phyloP scores from a whole-genome alignment of 768 basidiomycete species.

The Neoboletus subvelutipes region DNA sequence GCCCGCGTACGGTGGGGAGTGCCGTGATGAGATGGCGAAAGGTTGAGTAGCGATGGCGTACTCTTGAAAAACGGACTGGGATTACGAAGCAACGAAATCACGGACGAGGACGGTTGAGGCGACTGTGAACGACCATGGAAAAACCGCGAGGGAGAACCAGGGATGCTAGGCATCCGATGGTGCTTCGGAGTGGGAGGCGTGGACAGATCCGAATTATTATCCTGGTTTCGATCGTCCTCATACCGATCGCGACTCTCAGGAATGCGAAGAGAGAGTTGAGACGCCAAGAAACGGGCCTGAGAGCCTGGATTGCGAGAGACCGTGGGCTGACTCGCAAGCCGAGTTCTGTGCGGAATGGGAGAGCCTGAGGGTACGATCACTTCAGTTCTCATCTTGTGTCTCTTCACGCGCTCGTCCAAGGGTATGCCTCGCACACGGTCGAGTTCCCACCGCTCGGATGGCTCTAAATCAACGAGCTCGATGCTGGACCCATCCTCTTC shows the following conservation, averaged over 20 bases:
- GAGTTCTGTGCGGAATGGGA: conserved; percentile 30
- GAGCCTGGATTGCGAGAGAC: conserved; percentile 27
- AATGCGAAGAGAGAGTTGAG: conserved; percentile 34
- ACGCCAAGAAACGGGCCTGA: conserved; percentile 33
- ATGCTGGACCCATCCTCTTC: conserved; percentile 51
- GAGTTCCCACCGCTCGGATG: conserved; percentile 42
- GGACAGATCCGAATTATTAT: conserved; percentile 32
- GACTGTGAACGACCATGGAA: conserved; percentile 33
- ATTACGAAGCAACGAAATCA: conserved; percentile 35
- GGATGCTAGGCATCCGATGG: conserved; percentile 30
- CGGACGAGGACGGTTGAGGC: conserved; percentile 35
- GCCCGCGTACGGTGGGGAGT: conserved; percentile 29
- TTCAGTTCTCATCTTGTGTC: conserved; percentile 37
- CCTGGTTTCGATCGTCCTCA: conserved; percentile 32
- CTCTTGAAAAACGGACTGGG: conserved; percentile 37
- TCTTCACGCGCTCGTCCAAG: conserved; percentile 41
- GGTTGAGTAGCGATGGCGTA: conserved; percentile 30
- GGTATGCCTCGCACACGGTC: conserved; percentile 44
- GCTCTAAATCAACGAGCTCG: conserved; percentile 53
- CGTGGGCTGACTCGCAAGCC: conserved; percentile 30
- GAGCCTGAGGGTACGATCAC: conserved; percentile 13
- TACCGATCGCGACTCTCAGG: conserved; percentile 34
- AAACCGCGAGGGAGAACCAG: conserved; percentile 32
- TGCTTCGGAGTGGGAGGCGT: conserved; percentile 34
- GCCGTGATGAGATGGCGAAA: conserved; percentile 34